These are phyloP conservation scores for Vigna hirtella DNA, from an alignment of 306 rosid genomes.

Conservation along the genomic window DNA sequence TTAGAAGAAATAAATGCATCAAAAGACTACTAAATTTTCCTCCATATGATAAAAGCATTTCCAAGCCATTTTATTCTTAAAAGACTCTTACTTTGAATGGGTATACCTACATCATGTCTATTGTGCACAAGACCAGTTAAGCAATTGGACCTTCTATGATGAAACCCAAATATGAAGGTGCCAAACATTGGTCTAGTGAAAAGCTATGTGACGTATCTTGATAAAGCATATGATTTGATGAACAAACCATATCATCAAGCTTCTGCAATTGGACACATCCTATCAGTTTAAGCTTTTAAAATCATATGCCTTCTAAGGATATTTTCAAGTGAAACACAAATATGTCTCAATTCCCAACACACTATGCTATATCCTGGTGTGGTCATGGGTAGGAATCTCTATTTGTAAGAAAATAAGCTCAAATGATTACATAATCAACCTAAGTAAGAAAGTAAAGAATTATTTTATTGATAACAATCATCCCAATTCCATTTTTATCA, in stretches of 20 bases:
- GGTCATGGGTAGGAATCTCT: too few species aligned
- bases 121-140: neutral
- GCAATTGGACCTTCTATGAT: conserved; percentile 11
- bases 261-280: conserved; percentile 12
- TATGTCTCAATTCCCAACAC: neutral
- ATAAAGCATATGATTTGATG: conserved; percentile 6
- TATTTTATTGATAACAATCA: too few species aligned
- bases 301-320: neutral
- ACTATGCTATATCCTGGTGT: too few species aligned
- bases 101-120: neutral
- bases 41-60: neutral
- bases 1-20: conserved; percentile 20
- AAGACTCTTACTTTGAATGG: neutral
- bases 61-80: conserved; percentile 7
- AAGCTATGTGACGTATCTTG: conserved; percentile 27
- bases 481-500: too few species aligned
- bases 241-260: conserved; percentile 6
- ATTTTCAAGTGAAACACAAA: neutral
- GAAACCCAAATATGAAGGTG: conserved; percentile 28
- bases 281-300: conserved; percentile 10
- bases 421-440: too few species aligned
- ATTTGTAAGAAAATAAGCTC: too few species aligned
- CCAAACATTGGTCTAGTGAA: conserved; percentile 1
- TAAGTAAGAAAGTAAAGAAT: too few species aligned
- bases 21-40: conserved; percentile 4